Evolutionary conservation across 306 rosid species (phyloP).

Genomic region (Betula pendula): DNA sequence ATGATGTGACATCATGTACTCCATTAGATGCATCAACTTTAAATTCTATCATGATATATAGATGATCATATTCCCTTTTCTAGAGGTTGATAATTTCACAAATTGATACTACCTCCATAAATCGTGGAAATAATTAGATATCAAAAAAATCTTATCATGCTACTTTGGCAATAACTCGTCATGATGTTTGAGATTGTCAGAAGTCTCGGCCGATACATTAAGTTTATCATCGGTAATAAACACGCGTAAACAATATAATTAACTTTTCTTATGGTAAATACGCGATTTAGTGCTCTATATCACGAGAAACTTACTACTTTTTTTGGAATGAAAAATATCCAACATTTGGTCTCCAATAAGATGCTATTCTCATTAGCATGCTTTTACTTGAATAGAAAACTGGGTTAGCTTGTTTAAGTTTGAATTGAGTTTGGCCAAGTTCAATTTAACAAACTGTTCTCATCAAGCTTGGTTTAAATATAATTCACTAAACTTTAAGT

Average conservation of each 20-base stretch:
- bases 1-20: no score
- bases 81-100: background rate
- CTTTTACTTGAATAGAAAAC: background rate
- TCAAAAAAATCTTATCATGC: background rate
- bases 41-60: no score
- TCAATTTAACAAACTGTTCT: background rate
- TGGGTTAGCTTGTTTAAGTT: background rate
- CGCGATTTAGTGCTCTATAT: background rate
- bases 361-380: no score
- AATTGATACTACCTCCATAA: background rate
- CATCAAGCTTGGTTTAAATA: background rate
- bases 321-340: background rate
- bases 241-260: background rate
- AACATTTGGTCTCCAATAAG: no score
- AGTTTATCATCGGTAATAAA: background rate
- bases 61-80: no score
- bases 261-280: background rate
- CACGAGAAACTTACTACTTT: background rate
- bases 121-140: background rate
- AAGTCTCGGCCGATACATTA: background rate
- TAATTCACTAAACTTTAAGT: no score
- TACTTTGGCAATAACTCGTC: background rate
- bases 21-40: no score
- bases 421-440: background rate
- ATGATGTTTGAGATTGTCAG: background rate